Conservation (phyloP, 768 basidiomycete genomes). For the Panellus pusillus region DNA sequence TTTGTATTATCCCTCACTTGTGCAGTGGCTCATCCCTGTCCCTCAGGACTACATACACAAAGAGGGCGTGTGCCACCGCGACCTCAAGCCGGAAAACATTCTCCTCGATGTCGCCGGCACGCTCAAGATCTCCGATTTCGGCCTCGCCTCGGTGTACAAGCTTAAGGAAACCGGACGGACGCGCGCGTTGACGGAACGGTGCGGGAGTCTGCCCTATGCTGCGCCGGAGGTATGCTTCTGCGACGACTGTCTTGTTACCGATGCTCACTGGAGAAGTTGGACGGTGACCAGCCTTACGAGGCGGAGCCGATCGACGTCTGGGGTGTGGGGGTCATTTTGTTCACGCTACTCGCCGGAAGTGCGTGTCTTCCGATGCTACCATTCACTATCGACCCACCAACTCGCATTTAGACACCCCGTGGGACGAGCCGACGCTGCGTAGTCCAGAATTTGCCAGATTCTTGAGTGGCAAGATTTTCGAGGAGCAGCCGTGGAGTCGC, state of each 20-base stretch:
- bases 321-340: constrained; percentile 94
- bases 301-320: constrained; percentile 96
- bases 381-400: not conserved
- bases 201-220: constrained; percentile 92
- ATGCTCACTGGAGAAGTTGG: constrained; percentile 48
- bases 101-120: constrained; percentile 80
- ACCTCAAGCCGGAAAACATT: constrained; percentile 96
- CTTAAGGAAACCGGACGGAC: constrained; percentile 81
- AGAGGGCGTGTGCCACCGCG: constrained; percentile 93
- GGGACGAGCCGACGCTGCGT: constrained; percentile 88
- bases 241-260: not conserved
- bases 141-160: constrained; percentile 86
- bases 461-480: constrained; percentile 68
- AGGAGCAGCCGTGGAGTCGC: constrained; percentile 77
- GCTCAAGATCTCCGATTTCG: constrained; percentile 95
- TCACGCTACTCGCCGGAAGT: constrained; percentile 91
- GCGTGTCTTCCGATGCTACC: constrained; percentile 29
- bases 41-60: constrained; percentile 77
- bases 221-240: constrained; percentile 78
- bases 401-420: constrained; percentile 82
- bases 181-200: constrained; percentile 73
- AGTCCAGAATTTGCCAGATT: constrained; percentile 83
- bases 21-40: no score
- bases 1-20: constrained; percentile 32
- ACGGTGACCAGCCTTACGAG: constrained; percentile 63